Percentiles rank a stretch among this genome's conserved stretches.
phyloP scores from a whole-genome alignment of 2,329 filamentous ascomycete genomes.

The Arthrobotrys pseudoclavata region DNA sequence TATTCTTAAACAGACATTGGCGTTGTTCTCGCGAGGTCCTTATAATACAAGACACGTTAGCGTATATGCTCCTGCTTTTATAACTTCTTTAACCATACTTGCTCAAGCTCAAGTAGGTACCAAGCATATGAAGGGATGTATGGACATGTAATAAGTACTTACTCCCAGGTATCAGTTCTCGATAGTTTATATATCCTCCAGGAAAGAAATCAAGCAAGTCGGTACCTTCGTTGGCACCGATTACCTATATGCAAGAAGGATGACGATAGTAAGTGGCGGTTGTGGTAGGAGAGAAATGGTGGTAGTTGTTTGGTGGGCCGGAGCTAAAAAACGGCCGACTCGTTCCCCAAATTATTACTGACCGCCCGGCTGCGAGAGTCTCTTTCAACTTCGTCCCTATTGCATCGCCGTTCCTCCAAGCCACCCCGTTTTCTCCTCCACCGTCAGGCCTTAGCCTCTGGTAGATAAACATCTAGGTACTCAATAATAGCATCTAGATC shows the following conservation, averaged over 20 bases:
- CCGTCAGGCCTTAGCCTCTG: background rate
- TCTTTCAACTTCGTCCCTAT: constrained; percentile 20
- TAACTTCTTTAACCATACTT: background rate
- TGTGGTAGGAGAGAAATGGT: background rate
- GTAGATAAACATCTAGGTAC: background rate
- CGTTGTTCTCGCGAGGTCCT: background rate
- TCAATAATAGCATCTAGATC: constrained; percentile 6
- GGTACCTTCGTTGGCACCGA: background rate
- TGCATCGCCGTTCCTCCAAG: background rate
- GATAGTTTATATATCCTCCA: background rate
- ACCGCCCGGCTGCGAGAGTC: background rate
- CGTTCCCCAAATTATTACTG: constrained; percentile 6
- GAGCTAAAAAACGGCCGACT: constrained; percentile 33
- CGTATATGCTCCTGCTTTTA: background rate
- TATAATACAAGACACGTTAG: constrained; percentile 41
- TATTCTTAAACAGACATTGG: constrained; percentile 19
- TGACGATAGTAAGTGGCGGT: background rate
- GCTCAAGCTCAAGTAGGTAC: background rate
- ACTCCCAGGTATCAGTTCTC: background rate
- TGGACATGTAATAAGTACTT: background rate
- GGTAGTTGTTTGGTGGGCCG: constrained; percentile 15
- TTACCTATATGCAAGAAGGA: background rate
- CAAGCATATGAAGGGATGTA: background rate
- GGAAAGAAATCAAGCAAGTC: background rate
- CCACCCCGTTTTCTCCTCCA: background rate